Conservation (phyloP, 495 filamentous ascomycete genomes). For the Pyrenula massariospora region DNA sequence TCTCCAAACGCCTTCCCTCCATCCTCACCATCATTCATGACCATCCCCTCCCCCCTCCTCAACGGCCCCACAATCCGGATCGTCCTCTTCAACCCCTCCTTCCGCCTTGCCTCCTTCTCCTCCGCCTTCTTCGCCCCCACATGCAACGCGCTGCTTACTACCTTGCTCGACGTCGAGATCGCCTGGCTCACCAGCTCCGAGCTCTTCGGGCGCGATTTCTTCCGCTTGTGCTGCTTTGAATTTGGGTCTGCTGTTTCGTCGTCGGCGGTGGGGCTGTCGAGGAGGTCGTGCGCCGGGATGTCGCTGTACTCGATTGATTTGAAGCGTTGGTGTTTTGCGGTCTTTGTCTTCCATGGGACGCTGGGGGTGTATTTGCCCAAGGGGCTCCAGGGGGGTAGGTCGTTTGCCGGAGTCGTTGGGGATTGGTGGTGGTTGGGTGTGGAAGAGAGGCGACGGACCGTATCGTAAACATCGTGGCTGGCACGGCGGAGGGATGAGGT, state of each 20-base stretch:
- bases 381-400: too few relatives aligned
- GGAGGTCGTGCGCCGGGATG: too few relatives aligned
- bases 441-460: not conserved
- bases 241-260: not conserved
- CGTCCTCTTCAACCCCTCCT: conserved; percentile 28
- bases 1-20: not conserved
- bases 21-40: too few relatives aligned
- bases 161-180: conserved; percentile 10
- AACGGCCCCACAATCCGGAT: conserved; percentile 29
- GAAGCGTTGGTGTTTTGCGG: not conserved
- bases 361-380: too few relatives aligned
- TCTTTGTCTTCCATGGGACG: not conserved
- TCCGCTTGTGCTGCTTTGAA: conserved; percentile 5
- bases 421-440: too few relatives aligned
- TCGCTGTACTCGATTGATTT: not conserved
- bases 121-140: conserved; percentile 19
- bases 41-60: not conserved
- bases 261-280: not conserved
- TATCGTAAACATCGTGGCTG: not conserved
- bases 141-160: conserved; percentile 4
- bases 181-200: not conserved
- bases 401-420: too few relatives aligned
- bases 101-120: conserved; percentile 20
- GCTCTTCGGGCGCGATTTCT: not conserved
- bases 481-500: not conserved